Evolutionary conservation across 1,284 basidiomycete species (phyloP).

Genomic region (Boletus calvinii): DNA sequence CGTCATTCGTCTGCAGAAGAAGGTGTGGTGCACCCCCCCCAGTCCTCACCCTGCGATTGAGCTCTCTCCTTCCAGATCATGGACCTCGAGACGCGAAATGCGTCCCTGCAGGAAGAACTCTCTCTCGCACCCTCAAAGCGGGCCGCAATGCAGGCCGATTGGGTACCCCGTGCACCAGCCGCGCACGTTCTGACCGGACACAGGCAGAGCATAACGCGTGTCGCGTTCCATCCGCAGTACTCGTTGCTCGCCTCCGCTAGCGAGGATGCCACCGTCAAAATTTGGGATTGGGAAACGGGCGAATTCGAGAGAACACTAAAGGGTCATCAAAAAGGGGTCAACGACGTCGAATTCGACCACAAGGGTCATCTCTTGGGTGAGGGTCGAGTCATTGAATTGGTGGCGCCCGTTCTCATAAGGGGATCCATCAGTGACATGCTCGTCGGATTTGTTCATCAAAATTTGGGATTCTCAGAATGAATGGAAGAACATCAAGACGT

Average conservation of each 20-base stretch:
- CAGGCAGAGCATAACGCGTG: conserved; percentile 71
- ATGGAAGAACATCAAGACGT: conserved; percentile 84
- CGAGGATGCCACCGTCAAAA: conserved; percentile 86
- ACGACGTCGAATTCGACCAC: conserved; percentile 85
- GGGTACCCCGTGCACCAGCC: conserved; percentile 81
- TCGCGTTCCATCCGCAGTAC: conserved; percentile 88
- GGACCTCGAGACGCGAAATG: conserved; percentile 81
- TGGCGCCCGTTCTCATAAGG: conserved; percentile 1
- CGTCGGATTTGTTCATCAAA: conserved; percentile 87
- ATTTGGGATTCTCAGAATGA: conserved; percentile 89
- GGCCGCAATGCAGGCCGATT: conserved; percentile 62
- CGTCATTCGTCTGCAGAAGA: conserved; percentile 90
- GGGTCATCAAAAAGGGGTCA: conserved; percentile 87
- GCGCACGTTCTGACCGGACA: conserved; percentile 81
- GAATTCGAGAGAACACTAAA: conserved; percentile 91
- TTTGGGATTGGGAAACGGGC: conserved; percentile 96
- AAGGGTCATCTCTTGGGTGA: conserved; percentile 79
- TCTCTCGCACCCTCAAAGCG: conserved; percentile 60
- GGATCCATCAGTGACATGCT: conserved; percentile 71
- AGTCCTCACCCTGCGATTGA: conserved; percentile 16
- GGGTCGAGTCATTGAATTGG: conserved; percentile 24
- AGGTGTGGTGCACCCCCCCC: conserved; percentile 49
- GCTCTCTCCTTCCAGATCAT: conserved; percentile 60
- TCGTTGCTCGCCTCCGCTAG: conserved; percentile 82
- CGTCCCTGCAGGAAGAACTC: conserved; percentile 76